phyloP scores from a whole-genome alignment of 139 green algal species.

The Chlorella vulgaris region DNA sequence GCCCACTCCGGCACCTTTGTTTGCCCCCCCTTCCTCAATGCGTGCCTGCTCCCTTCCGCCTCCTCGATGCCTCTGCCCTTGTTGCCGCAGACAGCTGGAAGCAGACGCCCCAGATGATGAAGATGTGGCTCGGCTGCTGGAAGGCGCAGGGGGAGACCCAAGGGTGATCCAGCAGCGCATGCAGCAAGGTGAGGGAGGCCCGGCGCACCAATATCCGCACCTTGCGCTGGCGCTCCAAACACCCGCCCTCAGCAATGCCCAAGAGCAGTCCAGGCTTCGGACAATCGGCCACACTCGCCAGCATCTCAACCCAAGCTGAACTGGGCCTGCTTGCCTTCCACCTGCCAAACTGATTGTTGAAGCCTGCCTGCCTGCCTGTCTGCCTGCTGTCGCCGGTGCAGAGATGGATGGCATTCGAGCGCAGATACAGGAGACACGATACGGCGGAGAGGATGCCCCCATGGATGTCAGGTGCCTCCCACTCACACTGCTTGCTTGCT shows the following conservation, averaged over 20 bases:
- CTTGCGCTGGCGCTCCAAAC: too few species aligned
- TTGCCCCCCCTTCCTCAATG: background rate
- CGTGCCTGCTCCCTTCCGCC: background rate
- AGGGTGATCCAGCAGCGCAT: conserved; percentile 14
- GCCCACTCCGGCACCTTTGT: too few species aligned
- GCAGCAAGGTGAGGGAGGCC: background rate
- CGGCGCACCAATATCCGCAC: too few species aligned
- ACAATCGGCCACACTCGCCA: too few species aligned
- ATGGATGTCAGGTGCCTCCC: conserved; percentile 10
- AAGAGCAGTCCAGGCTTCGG: too few species aligned
- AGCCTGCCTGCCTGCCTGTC: background rate
- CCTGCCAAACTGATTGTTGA: too few species aligned
- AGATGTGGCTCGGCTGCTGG: conserved; percentile 29
- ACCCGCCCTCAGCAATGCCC: too few species aligned
- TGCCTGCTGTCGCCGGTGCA: too few species aligned
- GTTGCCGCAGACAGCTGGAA: conserved; percentile 32
- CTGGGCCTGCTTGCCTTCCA: too few species aligned
- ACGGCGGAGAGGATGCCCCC: conserved; percentile 33
- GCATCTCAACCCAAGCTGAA: too few species aligned
- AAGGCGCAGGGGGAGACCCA: conserved; percentile 19
- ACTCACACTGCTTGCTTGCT: background rate
- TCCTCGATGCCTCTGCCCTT: too few species aligned
- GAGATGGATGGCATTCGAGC: conserved; percentile 33
- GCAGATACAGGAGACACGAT: conserved; percentile 24
- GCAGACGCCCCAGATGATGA: conserved; percentile 34